These are phyloP conservation scores for Ophiorrhiza pumila DNA, from an alignment of 257 asterid species.

Conservation along the genomic window DNA sequence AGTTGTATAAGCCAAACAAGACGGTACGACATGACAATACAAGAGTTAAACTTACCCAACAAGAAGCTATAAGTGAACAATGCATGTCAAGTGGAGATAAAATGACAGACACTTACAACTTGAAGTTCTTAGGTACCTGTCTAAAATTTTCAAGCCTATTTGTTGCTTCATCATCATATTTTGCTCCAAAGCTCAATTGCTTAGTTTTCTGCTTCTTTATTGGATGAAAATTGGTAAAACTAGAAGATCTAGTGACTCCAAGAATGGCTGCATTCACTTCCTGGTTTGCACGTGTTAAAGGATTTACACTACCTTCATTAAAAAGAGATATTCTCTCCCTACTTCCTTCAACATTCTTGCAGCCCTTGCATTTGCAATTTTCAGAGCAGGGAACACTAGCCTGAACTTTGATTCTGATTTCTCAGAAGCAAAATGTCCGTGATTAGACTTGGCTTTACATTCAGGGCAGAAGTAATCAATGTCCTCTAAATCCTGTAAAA, in stretches of 20 bases:
- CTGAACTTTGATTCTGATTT: slow-evolving; percentile 41
- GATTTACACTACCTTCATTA: slow-evolving; percentile 34
- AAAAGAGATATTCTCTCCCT: slow-evolving; percentile 48
- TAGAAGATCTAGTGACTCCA: slow-evolving; percentile 32
- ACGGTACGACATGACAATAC: neutral
- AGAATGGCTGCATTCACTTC: slow-evolving; percentile 48
- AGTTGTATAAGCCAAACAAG: neutral
- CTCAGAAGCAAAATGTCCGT: slow-evolving; percentile 30
- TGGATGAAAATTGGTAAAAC: slow-evolving; percentile 28
- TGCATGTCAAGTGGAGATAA: neutral
- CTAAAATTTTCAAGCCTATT: slow-evolving; percentile 28
- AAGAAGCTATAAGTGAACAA: too few species aligned
- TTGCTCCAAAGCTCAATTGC: slow-evolving; percentile 27
- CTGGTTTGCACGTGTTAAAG: slow-evolving; percentile 31
- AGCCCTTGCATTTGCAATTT: slow-evolving; percentile 68
- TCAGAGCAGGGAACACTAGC: slow-evolving; percentile 70
- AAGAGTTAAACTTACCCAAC: neutral
- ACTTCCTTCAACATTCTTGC: slow-evolving; percentile 70
- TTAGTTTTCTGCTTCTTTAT: slow-evolving; percentile 35
- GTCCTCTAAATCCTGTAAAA: slow-evolving; percentile 53
- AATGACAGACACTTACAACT: neutral
- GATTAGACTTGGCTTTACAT: slow-evolving; percentile 50
- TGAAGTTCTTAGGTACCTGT: slow-evolving; percentile 31
- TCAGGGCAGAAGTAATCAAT: slow-evolving; percentile 72
- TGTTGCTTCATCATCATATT: slow-evolving; percentile 23